A percentile compares a stretch with the other conserved stretches of the same genome.
Conservation (phyloP, 495 filamentous ascomycete genomes). For the Hypoxylon perforatum region DNA sequence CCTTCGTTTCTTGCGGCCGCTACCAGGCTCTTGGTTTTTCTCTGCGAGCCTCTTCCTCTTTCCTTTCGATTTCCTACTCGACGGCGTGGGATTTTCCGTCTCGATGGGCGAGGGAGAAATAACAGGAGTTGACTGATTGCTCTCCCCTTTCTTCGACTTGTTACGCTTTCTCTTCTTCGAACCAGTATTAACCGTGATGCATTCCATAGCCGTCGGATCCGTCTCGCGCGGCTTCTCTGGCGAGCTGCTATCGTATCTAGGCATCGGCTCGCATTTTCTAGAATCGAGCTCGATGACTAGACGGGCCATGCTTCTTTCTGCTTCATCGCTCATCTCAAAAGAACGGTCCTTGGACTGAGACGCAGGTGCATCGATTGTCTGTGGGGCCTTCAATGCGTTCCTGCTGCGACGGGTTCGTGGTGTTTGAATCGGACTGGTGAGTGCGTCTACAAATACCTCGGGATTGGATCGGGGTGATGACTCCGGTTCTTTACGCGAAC, state of each 20-base stretch:
- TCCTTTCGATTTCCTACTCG: conserved; percentile 33
- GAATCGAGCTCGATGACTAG: conserved; percentile 59
- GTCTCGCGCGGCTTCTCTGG: conserved; percentile 30
- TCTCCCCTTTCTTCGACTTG: conserved; percentile 14
- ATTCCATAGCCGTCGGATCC: conserved; percentile 14
- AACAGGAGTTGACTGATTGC: conserved; percentile 8
- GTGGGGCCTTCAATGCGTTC: neutral
- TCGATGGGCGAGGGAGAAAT: conserved; percentile 8
- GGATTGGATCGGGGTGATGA: conserved; percentile 51
- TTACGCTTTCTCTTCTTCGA: conserved; percentile 22
- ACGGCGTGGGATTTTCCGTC: conserved; percentile 22
- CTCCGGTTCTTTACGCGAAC: conserved; percentile 27
- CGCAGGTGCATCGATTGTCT: neutral
- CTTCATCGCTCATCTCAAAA: conserved; percentile 55
- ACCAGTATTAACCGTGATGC: conserved; percentile 30
- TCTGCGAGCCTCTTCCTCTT: conserved; percentile 43
- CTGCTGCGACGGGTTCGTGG: conserved; percentile 28
- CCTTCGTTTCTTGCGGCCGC: conserved; percentile 44
- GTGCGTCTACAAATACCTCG: conserved; percentile 61
- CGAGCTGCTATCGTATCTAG: conserved; percentile 32
- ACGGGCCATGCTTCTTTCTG: conserved; percentile 58
- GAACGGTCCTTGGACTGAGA: conserved; percentile 44
- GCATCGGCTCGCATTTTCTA: conserved; percentile 39
- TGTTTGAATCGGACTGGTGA: conserved; percentile 47
- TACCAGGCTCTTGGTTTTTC: conserved; percentile 22